Percentiles rank a stretch among this genome's conserved stretches.
Evolutionary conservation across 2,329 filamentous ascomycete genomes (phyloP).

Genomic region (Venturiaceae sp.): DNA sequence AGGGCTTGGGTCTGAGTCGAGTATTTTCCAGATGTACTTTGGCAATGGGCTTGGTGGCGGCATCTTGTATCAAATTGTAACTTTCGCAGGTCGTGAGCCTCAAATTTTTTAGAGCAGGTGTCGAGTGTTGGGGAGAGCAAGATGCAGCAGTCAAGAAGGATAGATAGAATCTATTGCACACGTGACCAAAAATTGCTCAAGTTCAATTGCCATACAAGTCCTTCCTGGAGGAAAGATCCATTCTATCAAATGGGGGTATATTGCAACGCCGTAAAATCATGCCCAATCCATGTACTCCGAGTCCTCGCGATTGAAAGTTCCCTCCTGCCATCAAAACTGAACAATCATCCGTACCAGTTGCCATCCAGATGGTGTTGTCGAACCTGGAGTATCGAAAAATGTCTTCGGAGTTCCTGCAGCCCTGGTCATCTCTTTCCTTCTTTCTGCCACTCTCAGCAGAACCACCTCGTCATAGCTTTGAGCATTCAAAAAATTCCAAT

Average conservation of each 20-base stretch:
- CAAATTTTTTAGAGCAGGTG: too few relatives aligned
- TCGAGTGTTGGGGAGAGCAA: too few relatives aligned
- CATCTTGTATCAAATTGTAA: conserved; percentile 15
- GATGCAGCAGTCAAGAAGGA: too few relatives aligned
- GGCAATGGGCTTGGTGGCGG: conserved; percentile 22
- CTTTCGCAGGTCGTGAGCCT: too few relatives aligned
- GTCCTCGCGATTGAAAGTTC: too few relatives aligned
- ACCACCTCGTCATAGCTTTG: background rate
- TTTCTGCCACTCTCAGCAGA: background rate
- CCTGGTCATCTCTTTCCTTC: background rate
- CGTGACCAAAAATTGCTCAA: too few relatives aligned
- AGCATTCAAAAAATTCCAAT: background rate
- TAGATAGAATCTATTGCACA: too few relatives aligned
- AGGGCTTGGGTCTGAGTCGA: conserved; percentile 41
- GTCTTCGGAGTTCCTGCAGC: background rate
- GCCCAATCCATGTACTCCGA: background rate
- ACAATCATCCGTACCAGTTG: background rate
- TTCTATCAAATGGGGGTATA: background rate
- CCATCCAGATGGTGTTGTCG: background rate
- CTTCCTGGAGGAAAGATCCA: background rate
- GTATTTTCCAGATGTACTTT: conserved; percentile 49
- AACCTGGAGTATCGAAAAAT: background rate
- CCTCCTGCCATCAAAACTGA: background rate
- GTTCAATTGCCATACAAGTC: too few relatives aligned
- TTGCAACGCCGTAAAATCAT: background rate